Evolutionary conservation across 192 early-diverging fungal species (phyloP), one percentile per base, ranked within the genome.

Genomic region (Umbelopsis vinacea): DNA sequence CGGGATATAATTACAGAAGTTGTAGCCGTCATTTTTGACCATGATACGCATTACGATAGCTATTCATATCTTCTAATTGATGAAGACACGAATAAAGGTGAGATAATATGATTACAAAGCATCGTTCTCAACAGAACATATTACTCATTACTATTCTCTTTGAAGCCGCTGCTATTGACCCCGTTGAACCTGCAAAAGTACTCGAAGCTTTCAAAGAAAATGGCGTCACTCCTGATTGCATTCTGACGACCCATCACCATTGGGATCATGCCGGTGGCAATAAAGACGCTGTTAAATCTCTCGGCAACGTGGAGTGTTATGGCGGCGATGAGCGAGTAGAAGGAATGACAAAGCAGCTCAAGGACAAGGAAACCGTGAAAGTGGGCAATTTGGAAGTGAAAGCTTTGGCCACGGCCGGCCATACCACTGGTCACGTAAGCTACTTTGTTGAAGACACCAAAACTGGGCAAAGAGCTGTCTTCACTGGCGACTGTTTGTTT

Each of bases 201-300:
- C 47, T 81, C 1, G 45, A 46, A 23, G 76, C 73, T 8, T 21
- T 74, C 21, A 46, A 77, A 3, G 26, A 68, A 14, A 71, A 73
- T 40, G 74, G 75, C 12, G 79, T 63, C 52, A 66, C 45, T 52
- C 67, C 43, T 43, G 21, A 68, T 67, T 77, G 79, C 23, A 77
- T 81, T 33, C 43, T 81, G 17, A 81, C 79, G 6, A 81, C 79
- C 1, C 79, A 81, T 54, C 79, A 81, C 37, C 79, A 81, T 63
- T 73, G 68, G 71, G 79, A 81, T 50, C 79, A 81, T 53, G 79
- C 79, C 24, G 75, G 76, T 43, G 79, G 79, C 22, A 81, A 81
- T 35, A 71, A 43, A n/a, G 67, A 77, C 29, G 14, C 77, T 9
- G 10, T 74, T 35, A 69, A 75, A 46, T 11, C 46, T 11, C 66